Conservation (phyloP, 2,329 filamentous ascomycete genomes). For the Akanthomyces uredinophilus region DNA sequence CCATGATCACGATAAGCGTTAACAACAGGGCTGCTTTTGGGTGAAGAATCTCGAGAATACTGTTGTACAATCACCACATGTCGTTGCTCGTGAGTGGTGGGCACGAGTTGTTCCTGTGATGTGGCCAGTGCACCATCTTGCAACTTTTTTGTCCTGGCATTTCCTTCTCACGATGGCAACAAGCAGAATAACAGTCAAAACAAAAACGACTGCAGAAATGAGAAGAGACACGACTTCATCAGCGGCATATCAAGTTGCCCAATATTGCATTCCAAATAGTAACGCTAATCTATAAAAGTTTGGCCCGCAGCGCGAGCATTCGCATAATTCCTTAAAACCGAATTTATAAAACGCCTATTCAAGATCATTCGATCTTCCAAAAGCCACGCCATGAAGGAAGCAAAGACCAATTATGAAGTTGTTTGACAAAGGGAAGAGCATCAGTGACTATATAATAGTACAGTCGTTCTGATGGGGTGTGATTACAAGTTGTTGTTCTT, state of each 20-base stretch:
- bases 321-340: neutral
- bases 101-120: too few relatives aligned
- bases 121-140: too few relatives aligned
- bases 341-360: neutral
- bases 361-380: neutral
- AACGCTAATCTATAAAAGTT: neutral
- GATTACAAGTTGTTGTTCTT: neutral
- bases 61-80: too few relatives aligned
- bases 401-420: neutral
- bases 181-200: too few relatives aligned
- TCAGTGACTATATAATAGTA: neutral
- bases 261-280: neutral
- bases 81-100: too few relatives aligned
- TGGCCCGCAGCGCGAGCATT: neutral
- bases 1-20: too few relatives aligned
- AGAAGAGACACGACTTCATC: neutral
- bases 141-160: too few relatives aligned
- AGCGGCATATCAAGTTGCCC: neutral
- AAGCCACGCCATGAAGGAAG: conserved; percentile 3
- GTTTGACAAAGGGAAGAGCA: neutral
- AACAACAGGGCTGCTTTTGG: too few relatives aligned
- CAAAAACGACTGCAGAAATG: too few relatives aligned
- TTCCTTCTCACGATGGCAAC: too few relatives aligned
- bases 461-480: neutral
- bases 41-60: too few relatives aligned